These are phyloP conservation scores for Aquilaria yunnanensis DNA, from an alignment of 345 rosid species.

Conservation along the genomic window DNA sequence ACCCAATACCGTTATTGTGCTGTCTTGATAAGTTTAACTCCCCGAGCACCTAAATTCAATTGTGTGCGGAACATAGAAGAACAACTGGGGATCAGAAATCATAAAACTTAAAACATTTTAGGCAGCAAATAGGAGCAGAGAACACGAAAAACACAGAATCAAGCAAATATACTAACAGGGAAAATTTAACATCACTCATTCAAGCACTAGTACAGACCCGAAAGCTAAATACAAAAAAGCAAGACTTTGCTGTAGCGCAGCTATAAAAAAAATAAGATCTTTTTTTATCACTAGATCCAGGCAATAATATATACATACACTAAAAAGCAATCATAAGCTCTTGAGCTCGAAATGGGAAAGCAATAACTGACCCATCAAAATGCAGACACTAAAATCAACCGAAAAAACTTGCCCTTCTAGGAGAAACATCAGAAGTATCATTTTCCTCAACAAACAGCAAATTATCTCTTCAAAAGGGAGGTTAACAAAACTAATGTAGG, in stretches of 20 bases:
- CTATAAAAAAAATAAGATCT: neutral
- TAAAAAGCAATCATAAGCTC: neutral
- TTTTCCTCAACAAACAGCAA: constrained; percentile 7
- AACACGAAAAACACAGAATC: neutral
- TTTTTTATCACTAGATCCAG: constrained; percentile 29
- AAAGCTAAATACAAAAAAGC: neutral
- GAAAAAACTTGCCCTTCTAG: neutral
- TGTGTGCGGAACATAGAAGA: neutral
- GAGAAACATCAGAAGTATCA: constrained; percentile 1
- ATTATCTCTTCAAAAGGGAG: neutral
- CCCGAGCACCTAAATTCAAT: constrained; percentile 9
- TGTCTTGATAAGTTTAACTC: constrained; percentile 1
- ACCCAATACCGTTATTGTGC: constrained; percentile 60
- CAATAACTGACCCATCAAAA: constrained; percentile 18
- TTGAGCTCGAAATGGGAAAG: constrained; percentile 11
- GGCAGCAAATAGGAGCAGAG: neutral
- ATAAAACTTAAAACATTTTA: neutral
- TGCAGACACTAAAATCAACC: constrained; percentile 24
- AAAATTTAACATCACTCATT: constrained; percentile 7
- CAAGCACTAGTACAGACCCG: constrained; percentile 7
- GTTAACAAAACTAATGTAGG: constrained; percentile 1
- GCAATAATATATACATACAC: neutral
- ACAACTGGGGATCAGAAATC: neutral
- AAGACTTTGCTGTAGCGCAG: too few species aligned
- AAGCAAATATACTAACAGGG: neutral